Conservation (phyloP, 495 filamentous ascomycete species). For the Tuber melanosporum region DNA sequence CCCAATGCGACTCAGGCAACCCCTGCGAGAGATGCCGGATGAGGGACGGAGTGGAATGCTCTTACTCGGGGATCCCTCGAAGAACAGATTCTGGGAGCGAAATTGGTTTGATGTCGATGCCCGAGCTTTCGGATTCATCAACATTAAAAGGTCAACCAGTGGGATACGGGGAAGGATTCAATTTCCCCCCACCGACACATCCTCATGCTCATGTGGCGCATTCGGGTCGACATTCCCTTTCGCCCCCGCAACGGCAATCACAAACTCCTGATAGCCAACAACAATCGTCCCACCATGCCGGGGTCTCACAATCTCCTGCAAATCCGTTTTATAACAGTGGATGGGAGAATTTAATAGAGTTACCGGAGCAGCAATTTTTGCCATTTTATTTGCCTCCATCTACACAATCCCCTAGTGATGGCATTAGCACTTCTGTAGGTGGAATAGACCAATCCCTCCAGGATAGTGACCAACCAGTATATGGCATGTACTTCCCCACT, state of each 20-base stretch:
- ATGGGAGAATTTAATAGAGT: slow-evolving; percentile 1
- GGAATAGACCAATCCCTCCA: not conserved
- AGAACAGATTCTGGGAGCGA: slow-evolving; percentile 28
- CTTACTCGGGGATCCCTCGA: slow-evolving; percentile 30
- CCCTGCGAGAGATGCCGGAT: slow-evolving; percentile 35
- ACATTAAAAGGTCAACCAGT: slow-evolving; percentile 17
- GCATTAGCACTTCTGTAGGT: not conserved
- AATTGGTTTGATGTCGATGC: slow-evolving; percentile 10
- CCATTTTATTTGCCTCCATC: slow-evolving; percentile 4
- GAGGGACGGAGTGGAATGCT: slow-evolving; percentile 33
- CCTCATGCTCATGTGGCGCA: slow-evolving; percentile 39
- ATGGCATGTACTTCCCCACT: not conserved
- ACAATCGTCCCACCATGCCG: not conserved
- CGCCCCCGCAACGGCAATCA: slow-evolving; percentile 7
- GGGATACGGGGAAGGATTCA: slow-evolving; percentile 35
- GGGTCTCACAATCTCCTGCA: not conserved
- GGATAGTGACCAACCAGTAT: not conserved
- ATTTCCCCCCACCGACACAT: slow-evolving; percentile 38
- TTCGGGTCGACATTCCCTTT: slow-evolving; percentile 17
- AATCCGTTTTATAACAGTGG: not conserved
- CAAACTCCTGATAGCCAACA: slow-evolving; percentile 18
- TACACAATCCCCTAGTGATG: not conserved
- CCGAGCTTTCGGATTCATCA: slow-evolving; percentile 17
- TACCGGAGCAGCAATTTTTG: not conserved
- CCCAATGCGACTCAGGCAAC: slow-evolving; percentile 31